Percentiles rank a stretch among this genome's conserved stretches.
phyloP scores from a whole-genome alignment of 768 basidiomycete genomes.

The Kwoniella mangroviensis region DNA sequence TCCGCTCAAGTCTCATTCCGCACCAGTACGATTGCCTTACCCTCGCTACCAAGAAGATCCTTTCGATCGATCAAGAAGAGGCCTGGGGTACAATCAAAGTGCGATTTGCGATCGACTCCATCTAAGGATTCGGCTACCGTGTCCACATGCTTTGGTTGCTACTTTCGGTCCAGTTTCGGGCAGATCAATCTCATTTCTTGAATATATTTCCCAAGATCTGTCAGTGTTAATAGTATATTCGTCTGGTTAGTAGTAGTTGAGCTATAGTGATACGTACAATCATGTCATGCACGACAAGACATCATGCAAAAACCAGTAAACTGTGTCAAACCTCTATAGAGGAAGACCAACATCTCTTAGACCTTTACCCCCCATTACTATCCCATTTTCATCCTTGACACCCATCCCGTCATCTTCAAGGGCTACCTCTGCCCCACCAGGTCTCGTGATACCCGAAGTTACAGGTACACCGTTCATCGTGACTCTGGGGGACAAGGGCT shows the following conservation, averaged over 20 bases:
- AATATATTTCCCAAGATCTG: no score
- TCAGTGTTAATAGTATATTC: neutral
- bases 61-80: constrained; percentile 35
- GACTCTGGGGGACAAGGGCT: constrained; percentile 35
- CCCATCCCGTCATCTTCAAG: constrained; percentile 44
- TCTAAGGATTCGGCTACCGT: neutral
- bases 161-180: neutral
- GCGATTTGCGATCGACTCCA: constrained; percentile 17
- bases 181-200: neutral
- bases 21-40: constrained; percentile 48
- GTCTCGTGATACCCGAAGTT: neutral
- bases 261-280: constrained; percentile 14
- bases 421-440: constrained; percentile 21
- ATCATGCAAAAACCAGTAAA: neutral
- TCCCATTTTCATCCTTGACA: constrained; percentile 42
- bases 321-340: neutral
- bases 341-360: constrained; percentile 43
- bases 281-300: constrained; percentile 10
- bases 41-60: constrained; percentile 48
- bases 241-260: neutral
- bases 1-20: no score
- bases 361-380: constrained; percentile 45
- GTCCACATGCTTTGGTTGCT: neutral
- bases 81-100: constrained; percentile 33
- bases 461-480: constrained; percentile 25